These are phyloP conservation scores for Lodderomyces parapsilosis DNA, from an alignment of 1,139 yeast species.

Conservation along the genomic window DNA sequence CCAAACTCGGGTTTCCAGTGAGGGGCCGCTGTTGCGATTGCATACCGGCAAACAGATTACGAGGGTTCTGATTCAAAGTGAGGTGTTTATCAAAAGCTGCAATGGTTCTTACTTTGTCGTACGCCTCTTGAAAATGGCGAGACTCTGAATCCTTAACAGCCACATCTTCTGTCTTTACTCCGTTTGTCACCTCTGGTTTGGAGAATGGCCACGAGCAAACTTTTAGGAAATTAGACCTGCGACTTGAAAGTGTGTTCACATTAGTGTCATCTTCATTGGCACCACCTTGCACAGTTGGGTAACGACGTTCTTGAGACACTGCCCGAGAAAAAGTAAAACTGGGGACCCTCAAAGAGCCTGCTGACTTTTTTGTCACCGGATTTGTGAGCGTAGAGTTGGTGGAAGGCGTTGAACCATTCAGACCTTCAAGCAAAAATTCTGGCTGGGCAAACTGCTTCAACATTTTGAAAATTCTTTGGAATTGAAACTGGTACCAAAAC, in stretches of 20 bases:
- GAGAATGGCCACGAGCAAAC: constrained; percentile 16
- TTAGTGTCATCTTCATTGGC: constrained; percentile 1
- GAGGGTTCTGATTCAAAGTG: background rate
- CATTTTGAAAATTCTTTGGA: constrained; percentile 4
- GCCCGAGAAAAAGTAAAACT: constrained; percentile 9
- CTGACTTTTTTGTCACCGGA: constrained; percentile 3
- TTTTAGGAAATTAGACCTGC: constrained; percentile 14
- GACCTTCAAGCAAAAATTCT: constrained; percentile 11
- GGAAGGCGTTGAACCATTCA: constrained; percentile 7
- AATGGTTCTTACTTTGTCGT: constrained; percentile 4
- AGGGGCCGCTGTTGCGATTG: constrained; percentile 8
- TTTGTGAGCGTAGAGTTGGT: constrained; percentile 7
- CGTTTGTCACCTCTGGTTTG: constrained; percentile 10
- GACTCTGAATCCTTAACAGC: background rate
- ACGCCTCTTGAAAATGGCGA: background rate
- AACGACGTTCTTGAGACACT: constrained; percentile 6
- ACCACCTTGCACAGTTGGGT: constrained; percentile 1
- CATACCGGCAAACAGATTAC: background rate
- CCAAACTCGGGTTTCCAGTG: constrained; percentile 16
- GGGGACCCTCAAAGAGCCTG: constrained; percentile 9
- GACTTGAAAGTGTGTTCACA: constrained; percentile 1
- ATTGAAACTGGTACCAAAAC: background rate
- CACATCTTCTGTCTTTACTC: background rate
- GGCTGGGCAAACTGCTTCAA: constrained; percentile 13
- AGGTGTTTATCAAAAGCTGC: constrained; percentile 4